Evolutionary conservation across 176 grass and related monocot genomes (phyloP).

Genomic region (Paspalum notatum): DNA sequence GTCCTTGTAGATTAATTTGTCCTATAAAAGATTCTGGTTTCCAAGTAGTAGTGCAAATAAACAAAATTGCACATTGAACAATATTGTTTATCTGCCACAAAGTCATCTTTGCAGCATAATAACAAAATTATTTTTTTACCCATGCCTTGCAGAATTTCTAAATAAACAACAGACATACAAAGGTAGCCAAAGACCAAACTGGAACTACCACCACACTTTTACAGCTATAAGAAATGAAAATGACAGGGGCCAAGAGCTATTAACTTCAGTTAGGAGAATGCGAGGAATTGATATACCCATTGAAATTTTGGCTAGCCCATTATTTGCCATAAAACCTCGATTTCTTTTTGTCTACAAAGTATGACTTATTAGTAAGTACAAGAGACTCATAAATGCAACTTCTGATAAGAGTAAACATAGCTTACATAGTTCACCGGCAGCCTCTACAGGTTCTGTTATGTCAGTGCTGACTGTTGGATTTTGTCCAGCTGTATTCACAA

Average conservation of each 20-base stretch:
- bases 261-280: background rate
- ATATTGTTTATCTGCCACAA: background rate
- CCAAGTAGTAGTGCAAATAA: background rate
- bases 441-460: constrained; percentile 49
- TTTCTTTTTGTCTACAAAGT: constrained; percentile 9
- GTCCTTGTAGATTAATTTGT: constrained; percentile 3
- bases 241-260: background rate
- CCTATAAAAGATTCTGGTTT: background rate
- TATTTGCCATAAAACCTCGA: constrained; percentile 2
- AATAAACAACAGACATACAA: constrained; percentile 27
- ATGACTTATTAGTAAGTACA: background rate
- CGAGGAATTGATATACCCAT: background rate
- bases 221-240: constrained; percentile 31
- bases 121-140: constrained; percentile 6
- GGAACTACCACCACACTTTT: constrained; percentile 18
- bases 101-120: background rate
- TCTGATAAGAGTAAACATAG: constrained; percentile 17
- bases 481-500: constrained; percentile 53
- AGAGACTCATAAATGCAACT: constrained; percentile 15
- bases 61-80: constrained; percentile 22
- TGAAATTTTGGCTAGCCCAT: constrained; percentile 5
- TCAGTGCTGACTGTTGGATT: constrained; percentile 65
- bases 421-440: constrained; percentile 68
- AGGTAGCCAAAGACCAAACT: constrained; percentile 19
- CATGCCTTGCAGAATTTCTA: background rate